A percentile compares a stretch with the other conserved stretches of the same genome.
These are phyloP conservation scores for Coemansia sp. DNA, from an alignment of 192 early-diverging fungal genomes.

Conservation along the genomic window DNA sequence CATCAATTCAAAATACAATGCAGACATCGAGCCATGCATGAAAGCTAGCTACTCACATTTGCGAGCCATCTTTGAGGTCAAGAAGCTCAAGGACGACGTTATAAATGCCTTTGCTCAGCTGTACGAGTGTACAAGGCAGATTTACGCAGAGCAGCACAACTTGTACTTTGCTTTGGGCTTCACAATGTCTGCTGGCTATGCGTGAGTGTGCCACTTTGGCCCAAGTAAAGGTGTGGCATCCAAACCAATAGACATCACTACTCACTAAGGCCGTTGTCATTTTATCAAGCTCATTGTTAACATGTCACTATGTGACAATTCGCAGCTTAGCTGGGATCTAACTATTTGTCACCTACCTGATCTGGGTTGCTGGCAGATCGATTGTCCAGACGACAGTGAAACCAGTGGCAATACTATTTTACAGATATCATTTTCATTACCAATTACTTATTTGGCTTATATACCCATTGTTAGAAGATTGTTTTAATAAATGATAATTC, in stretches of 20 bases:
- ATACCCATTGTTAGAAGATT: no score
- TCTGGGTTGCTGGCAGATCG: neutral
- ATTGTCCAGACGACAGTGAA: neutral
- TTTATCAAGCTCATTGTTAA: constrained; percentile 1
- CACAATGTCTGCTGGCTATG: neutral
- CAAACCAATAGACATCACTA: neutral
- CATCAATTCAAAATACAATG: neutral
- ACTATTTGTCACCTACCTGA: neutral
- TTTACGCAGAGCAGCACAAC: constrained; percentile 2
- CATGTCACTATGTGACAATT: constrained; percentile 7
- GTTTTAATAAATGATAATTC: no score
- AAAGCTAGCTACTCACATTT: neutral
- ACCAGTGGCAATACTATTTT: neutral
- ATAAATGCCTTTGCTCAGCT: neutral
- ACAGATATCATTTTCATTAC: neutral
- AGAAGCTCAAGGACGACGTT: neutral
- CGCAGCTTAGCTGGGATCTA: constrained; percentile 9
- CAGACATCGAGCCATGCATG: neutral
- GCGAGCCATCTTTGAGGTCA: neutral
- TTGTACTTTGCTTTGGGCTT: constrained; percentile 15
- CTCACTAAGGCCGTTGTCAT: neutral
- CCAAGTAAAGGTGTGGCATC: neutral
- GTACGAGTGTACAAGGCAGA: neutral
- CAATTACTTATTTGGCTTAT: neutral
- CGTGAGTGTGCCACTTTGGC: neutral